A percentile compares a stretch with the other conserved stretches of the same genome.
Conservation (phyloP, 495 filamentous ascomycete species). For the Penicillium arizonense region DNA sequence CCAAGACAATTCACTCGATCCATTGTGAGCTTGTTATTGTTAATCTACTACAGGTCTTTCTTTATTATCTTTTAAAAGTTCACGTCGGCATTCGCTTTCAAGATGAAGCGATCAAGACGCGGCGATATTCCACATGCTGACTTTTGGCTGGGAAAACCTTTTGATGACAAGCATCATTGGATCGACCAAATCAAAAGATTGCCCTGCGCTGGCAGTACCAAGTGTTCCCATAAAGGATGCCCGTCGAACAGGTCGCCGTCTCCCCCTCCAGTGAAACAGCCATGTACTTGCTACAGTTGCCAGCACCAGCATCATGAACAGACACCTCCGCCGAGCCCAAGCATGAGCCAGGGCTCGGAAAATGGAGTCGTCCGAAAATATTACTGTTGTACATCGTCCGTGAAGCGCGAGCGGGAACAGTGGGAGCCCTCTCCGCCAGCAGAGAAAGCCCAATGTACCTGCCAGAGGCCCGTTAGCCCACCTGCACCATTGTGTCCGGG, state of each 20-base stretch:
- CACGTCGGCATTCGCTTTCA: no score
- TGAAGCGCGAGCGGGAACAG: background rate
- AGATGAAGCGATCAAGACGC: conserved; percentile 2
- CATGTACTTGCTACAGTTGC: no score
- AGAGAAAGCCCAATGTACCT: background rate
- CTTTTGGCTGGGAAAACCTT: background rate
- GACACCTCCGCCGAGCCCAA: no score
- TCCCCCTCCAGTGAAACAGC: no score
- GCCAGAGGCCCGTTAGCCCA: background rate
- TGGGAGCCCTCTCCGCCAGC: background rate
- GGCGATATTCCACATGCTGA: background rate
- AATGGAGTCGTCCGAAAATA: background rate
- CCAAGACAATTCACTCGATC: background rate
- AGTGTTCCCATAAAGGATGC: no score
- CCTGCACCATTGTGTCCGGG: background rate
- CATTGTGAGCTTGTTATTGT: background rate
- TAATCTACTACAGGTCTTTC: background rate
- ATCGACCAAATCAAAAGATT: background rate
- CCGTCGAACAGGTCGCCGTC: no score
- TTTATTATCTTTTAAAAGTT: background rate
- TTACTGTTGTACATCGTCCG: background rate
- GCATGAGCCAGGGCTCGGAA: background rate
- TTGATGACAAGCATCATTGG: background rate
- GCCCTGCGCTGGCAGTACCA: no score
- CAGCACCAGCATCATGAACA: no score